Evolutionary conservation across 768 basidiomycete genomes (phyloP), one percentile per base, ranked within the genome.

Genomic region (Psilocybe subaeruginosa): DNA sequence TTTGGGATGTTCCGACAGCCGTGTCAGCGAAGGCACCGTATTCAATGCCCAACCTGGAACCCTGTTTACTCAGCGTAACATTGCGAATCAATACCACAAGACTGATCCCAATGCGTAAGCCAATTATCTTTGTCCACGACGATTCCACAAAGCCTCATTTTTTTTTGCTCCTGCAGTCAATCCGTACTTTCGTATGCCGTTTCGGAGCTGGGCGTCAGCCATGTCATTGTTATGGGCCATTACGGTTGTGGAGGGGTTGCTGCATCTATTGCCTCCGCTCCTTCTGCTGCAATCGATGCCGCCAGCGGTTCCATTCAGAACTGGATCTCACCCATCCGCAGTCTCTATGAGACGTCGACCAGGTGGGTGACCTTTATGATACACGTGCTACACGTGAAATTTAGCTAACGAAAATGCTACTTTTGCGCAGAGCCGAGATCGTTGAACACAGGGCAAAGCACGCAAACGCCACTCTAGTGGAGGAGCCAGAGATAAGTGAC

Each of bases 161-260:
- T 23, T 3, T 30, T 14, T 43, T n/a, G 14, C 16, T 39, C n/a
- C 8, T 3, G 14, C 31, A 68, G 67, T 7, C 62, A 68, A 58
- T 64, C 78, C 2, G 74, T 76, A 14, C 70, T 79, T n/a, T 71
- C 76, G 0, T 80, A 78, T 48, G 79, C 76, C 8, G 74, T 79
- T 16, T 65, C 73, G 16, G 67, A 67, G 16, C 69, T 79, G 11
- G 69, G 70, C 3, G 77, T 80, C 12, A 69, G 74, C 51, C 78
- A 80, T 49, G 68, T 80, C 52, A 73, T 80, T 50, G 75, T 80
- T 12, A 76, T 80, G 76, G 79, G 78, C 0, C 78, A 80, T 61
- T 80, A 80, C 52, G 79, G 78, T 0, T 80, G 78, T 56, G 77
- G 78, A 16, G 79, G 79, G 33, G 73, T 80, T 11, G 78, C 74